Conservation (phyloP, 805 yeast species). For the Kluyveromyces lactis region DNA sequence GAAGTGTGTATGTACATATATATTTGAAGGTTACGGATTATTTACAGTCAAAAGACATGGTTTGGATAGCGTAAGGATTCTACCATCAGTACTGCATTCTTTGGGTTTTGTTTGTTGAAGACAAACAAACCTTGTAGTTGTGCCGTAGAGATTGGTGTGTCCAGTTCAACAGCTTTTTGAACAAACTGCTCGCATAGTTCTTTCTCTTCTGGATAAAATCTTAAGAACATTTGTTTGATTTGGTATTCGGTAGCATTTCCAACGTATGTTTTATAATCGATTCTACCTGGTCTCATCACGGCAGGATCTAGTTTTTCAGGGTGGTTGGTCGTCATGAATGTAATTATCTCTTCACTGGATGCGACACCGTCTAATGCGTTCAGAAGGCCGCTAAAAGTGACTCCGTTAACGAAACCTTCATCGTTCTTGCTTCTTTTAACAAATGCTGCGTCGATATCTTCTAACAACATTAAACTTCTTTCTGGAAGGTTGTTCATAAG, state of each 20-base stretch:
- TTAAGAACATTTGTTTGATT: slow-evolving; percentile 72
- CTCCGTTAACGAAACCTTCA: slow-evolving; percentile 82
- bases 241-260: slow-evolving; percentile 85
- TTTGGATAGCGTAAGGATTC: slow-evolving; percentile 28
- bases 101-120: slow-evolving; percentile 77
- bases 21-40: too few species aligned
- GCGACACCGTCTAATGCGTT: slow-evolving; percentile 97
- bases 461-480: slow-evolving; percentile 73
- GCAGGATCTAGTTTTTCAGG: slow-evolving; percentile 94
- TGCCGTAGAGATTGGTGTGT: slow-evolving; percentile 73
- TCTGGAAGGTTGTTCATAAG: slow-evolving; percentile 94
- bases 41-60: slow-evolving; percentile 24
- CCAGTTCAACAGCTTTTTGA: slow-evolving; percentile 34
- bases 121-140: slow-evolving; percentile 94
- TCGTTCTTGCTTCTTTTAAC: slow-evolving; percentile 65
- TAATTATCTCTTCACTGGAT: slow-evolving; percentile 90
- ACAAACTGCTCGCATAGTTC: slow-evolving; percentile 44
- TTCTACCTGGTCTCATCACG: slow-evolving; percentile 86
- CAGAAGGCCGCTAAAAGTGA: slow-evolving; percentile 87
- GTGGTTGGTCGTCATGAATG: slow-evolving; percentile 98
- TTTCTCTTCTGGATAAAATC: slow-evolving; percentile 66
- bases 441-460: slow-evolving; percentile 96
- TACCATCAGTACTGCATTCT: slow-evolving; percentile 62
- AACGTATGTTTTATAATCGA: slow-evolving; percentile 73
- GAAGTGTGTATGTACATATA: too few species aligned